Percentiles rank a stretch among this genome's conserved stretches.
Evolutionary conservation across 805 yeast species (phyloP).

Genomic region (Dipodascopsis tothii): DNA sequence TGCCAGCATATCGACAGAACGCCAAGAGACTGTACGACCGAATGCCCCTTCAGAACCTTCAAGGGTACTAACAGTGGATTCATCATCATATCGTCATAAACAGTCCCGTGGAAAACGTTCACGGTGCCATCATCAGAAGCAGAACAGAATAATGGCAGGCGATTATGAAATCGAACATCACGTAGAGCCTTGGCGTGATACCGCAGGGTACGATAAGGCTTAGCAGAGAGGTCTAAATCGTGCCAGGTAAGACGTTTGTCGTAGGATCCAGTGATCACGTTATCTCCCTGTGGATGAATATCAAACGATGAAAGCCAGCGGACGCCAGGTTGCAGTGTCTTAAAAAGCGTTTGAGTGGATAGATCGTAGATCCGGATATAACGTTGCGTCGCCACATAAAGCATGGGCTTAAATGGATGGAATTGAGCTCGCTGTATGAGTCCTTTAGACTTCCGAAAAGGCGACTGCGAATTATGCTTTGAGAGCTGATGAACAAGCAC

Average conservation of each 20-base stretch:
- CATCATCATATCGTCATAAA: conserved; percentile 89
- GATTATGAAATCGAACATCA: conserved; percentile 76
- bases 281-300: conserved; percentile 90
- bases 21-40: conserved; percentile 70
- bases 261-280: conserved; percentile 81
- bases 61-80: conserved; percentile 93
- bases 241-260: conserved; percentile 97
- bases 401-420: conserved; percentile 92
- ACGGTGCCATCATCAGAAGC: conserved; percentile 91
- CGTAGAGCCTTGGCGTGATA: conserved; percentile 94
- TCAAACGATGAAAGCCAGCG: conserved; percentile 88
- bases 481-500: conserved; percentile 92
- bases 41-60: conserved; percentile 88
- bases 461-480: conserved; percentile 90
- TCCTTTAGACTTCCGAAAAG: conserved; percentile 88
- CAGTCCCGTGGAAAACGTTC: conserved; percentile 93
- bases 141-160: conserved; percentile 84
- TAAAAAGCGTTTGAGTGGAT: conserved; percentile 72
- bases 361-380: conserved; percentile 85
- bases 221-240: conserved; percentile 77
- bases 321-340: conserved; percentile 89
- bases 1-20: conserved; percentile 88
- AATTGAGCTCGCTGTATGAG: conserved; percentile 91
- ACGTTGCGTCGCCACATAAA: conserved; percentile 90
- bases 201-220: conserved; percentile 91